Evolutionary conservation across 495 filamentous ascomycete genomes (phyloP).

Genomic region (Daldinia childiae): DNA sequence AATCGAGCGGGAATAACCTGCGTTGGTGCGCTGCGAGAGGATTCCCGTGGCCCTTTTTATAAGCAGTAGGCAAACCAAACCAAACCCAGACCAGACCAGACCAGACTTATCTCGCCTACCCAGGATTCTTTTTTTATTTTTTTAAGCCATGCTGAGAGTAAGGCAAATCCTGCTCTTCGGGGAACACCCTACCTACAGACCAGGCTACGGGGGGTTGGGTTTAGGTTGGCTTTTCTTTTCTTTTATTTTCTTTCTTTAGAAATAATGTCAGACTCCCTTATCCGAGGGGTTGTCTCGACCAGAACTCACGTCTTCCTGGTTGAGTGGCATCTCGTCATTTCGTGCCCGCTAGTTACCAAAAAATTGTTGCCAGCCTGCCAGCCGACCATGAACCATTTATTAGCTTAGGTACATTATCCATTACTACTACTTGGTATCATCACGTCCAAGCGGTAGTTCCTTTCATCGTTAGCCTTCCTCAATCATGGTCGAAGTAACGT

Average conservation of each 20-base stretch:
- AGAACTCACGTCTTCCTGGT: constrained; percentile 25
- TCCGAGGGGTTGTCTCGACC: constrained; percentile 37
- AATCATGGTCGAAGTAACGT: constrained; percentile 28
- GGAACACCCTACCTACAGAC: not conserved
- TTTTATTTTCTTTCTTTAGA: constrained; percentile 11
- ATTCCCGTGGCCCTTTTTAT: constrained; percentile 32
- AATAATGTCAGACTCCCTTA: constrained; percentile 26
- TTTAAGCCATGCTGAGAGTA: constrained; percentile 17
- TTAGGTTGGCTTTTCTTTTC: not conserved
- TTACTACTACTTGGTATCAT: not conserved
- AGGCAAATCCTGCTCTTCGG: constrained; percentile 9
- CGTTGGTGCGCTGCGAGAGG: constrained; percentile 4
- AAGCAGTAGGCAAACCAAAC: constrained; percentile 9
- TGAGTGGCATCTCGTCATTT: constrained; percentile 30
- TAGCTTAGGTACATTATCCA: too few relatives aligned
- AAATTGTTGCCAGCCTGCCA: too few relatives aligned
- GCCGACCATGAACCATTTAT: constrained; percentile 9
- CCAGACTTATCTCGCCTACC: constrained; percentile 1
- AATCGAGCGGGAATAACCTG: constrained; percentile 22
- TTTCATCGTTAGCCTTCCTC: constrained; percentile 9
- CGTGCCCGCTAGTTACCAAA: constrained; percentile 10
- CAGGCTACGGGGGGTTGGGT: constrained; percentile 1
- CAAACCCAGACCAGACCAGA: not conserved
- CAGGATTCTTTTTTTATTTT: not conserved
- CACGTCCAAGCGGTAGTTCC: constrained; percentile 14